Percentiles rank a stretch among this genome's conserved stretches.
phyloP scores from a whole-genome alignment of 2,329 filamentous ascomycete species.

The Sporothrix mexicana region DNA sequence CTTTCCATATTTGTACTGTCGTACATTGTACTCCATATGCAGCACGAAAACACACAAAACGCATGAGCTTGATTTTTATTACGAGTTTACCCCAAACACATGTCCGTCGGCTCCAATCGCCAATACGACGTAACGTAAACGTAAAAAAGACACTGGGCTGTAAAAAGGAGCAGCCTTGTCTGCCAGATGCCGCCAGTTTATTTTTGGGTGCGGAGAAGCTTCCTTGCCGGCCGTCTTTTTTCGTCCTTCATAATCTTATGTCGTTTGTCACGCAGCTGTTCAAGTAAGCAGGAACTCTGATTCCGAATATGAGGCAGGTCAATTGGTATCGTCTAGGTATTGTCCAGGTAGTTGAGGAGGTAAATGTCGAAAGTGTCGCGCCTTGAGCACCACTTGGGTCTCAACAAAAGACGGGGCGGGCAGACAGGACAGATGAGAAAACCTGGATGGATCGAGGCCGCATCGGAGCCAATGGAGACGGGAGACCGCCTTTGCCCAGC shows the following conservation, averaged over 20 bases:
- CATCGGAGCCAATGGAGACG: not conserved
- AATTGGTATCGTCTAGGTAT: not conserved
- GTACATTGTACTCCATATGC: too few relatives aligned
- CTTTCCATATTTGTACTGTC: too few relatives aligned
- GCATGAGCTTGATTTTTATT: not conserved
- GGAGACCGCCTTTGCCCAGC: not conserved
- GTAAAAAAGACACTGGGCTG: not conserved
- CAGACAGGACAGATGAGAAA: not conserved
- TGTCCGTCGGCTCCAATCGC: slow-evolving; percentile 10
- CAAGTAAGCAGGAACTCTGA: too few relatives aligned
- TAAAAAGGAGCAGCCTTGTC: not conserved
- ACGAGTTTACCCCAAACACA: slow-evolving; percentile 21
- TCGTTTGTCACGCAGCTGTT: too few relatives aligned
- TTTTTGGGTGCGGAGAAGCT: slow-evolving; percentile 24
- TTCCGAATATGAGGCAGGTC: not conserved
- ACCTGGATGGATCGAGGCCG: not conserved
- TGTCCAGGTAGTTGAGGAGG: too few relatives aligned
- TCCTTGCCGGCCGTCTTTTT: not conserved
- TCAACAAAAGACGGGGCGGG: slow-evolving; percentile 15
- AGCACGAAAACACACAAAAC: slow-evolving; percentile 20
- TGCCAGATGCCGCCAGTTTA: not conserved
- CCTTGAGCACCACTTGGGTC: not conserved
- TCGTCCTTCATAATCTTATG: not conserved
- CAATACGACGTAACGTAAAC: not conserved
- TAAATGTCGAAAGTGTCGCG: too few relatives aligned